Evolutionary conservation across 139 green algal species (phyloP), one percentile per base, ranked within the genome.

Genomic region (Chlamydomonas sp.): DNA sequence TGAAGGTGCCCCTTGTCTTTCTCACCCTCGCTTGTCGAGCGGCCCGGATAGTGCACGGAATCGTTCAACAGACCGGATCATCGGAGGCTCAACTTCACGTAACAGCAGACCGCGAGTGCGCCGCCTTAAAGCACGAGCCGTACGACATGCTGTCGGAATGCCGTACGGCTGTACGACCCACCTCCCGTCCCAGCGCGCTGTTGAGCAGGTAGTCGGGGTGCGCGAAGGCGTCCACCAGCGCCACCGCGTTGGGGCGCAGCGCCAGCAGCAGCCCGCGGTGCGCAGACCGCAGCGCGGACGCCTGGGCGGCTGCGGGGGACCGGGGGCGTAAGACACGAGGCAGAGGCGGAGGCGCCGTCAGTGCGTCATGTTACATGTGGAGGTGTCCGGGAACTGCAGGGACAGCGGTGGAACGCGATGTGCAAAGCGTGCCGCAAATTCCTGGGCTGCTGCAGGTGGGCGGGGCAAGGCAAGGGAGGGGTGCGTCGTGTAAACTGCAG

Each of bases 171-270:
- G 31, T 49, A 49, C 31, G 31, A 4, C 67, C 14, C 14, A 73
- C 71, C 1, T 2, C 7, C n/a, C 71, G 6, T 1, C 71, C 10
- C 20, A 60, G 6, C 71, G 6, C 10, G 6, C 71, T 77, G 83
- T 88, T 67, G 63, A 88, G 83, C 74, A 77, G 57, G 83, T 88
- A 88, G 83, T 88, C 83, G 68, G 79, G 71, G 85, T 96, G 94
- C 71, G 80, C 96, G 88, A 98, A 98, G 9, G 91, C 90, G 88
- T 99, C 97, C 63, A 98, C 96, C 86, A 99, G 91, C 4, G 91
- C 89, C 9, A 98, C 87, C 0, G 96, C 96, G 88, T 99, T 94
- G 73, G 96, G 95, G 16, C 97, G 93, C 87, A 98, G 74, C 58
- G 85, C 94, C 18, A 67, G 66, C 71, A 97, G 90, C 84, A 97